Conservation (phyloP, 129 eudicot genomes). For the Pseudognaphalium luteoalbum region DNA sequence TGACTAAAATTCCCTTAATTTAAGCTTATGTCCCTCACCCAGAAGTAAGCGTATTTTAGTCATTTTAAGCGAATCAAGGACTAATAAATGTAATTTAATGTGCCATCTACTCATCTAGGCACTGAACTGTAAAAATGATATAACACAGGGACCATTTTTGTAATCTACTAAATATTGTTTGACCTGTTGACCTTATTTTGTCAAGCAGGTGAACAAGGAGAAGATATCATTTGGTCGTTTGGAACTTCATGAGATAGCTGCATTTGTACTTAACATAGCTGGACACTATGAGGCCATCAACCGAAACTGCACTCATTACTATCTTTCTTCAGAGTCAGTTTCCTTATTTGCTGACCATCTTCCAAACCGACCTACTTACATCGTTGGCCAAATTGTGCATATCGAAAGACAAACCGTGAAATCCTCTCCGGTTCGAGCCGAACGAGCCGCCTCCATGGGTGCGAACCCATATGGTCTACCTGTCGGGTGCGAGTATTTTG, state of each 20-base stretch:
- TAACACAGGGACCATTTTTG: too few relatives aligned
- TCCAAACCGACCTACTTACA: slow-evolving; percentile 70
- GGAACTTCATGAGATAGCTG: slow-evolving; percentile 91
- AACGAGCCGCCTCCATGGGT: slow-evolving; percentile 13
- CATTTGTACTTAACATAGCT: slow-evolving; percentile 66
- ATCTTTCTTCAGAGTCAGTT: slow-evolving; percentile 83
- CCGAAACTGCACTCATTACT: slow-evolving; percentile 76
- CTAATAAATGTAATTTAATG: too few relatives aligned
- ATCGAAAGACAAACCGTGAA: slow-evolving; percentile 67
- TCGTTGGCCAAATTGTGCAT: slow-evolving; percentile 88
- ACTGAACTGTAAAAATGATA: too few relatives aligned
- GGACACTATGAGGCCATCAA: slow-evolving; percentile 90
- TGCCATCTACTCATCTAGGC: too few relatives aligned
- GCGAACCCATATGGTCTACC: slow-evolving; percentile 75
- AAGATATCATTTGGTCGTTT: slow-evolving; percentile 79
- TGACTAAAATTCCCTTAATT: too few relatives aligned
- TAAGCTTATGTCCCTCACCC: too few relatives aligned
- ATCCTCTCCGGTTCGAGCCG: slow-evolving; percentile 32
- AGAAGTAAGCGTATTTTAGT: too few relatives aligned
- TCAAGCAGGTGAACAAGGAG: slow-evolving; percentile 80
- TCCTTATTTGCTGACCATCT: slow-evolving; percentile 78
- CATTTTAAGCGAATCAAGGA: too few relatives aligned
- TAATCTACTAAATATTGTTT: not conserved
- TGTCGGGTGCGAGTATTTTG: slow-evolving; percentile 86
- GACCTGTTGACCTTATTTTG: not conserved